These are phyloP conservation scores for Apocynum venetum DNA, from an alignment of 257 asterid genomes.

Conservation along the genomic window DNA sequence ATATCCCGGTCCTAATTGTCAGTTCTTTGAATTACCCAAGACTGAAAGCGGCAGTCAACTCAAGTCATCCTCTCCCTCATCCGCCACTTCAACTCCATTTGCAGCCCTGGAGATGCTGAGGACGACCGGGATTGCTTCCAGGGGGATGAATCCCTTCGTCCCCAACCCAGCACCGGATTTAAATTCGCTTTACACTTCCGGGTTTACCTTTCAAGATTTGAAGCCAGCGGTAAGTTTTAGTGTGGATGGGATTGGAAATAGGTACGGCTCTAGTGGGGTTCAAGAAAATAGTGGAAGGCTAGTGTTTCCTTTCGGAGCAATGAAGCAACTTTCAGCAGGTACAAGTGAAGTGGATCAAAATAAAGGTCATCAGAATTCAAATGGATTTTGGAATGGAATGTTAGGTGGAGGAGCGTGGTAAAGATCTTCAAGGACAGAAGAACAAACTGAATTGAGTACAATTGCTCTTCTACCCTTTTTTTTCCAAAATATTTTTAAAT, in stretches of 20 bases:
- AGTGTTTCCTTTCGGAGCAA: constrained; percentile 52
- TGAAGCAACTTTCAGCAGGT: constrained; percentile 28
- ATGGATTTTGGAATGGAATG: constrained; percentile 72
- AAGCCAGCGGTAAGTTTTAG: constrained; percentile 47
- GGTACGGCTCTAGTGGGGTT: constrained; percentile 23
- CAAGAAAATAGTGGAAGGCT: constrained; percentile 40
- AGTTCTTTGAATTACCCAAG: constrained; percentile 49
- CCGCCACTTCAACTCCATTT: constrained; percentile 24
- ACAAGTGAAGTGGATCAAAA: constrained; percentile 33
- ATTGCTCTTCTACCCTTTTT: constrained; percentile 1
- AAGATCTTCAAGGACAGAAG: not conserved
- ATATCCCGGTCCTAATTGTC: constrained; percentile 25
- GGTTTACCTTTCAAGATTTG: constrained; percentile 59
- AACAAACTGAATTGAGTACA: not conserved
- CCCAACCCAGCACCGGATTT: constrained; percentile 20
- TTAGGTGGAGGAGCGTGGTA: constrained; percentile 61
- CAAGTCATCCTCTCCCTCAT: constrained; percentile 23
- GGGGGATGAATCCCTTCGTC: constrained; percentile 33
- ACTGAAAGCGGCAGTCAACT: not conserved
- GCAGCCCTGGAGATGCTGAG: constrained; percentile 50
- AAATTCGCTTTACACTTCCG: constrained; percentile 30
- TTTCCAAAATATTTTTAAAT: not conserved
- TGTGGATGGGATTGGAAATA: constrained; percentile 29
- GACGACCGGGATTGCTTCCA: constrained; percentile 20
- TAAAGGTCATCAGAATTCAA: constrained; percentile 46